These are phyloP conservation scores for Geosmithia morbida DNA, from an alignment of 2,329 filamentous ascomycete species.

Conservation along the genomic window DNA sequence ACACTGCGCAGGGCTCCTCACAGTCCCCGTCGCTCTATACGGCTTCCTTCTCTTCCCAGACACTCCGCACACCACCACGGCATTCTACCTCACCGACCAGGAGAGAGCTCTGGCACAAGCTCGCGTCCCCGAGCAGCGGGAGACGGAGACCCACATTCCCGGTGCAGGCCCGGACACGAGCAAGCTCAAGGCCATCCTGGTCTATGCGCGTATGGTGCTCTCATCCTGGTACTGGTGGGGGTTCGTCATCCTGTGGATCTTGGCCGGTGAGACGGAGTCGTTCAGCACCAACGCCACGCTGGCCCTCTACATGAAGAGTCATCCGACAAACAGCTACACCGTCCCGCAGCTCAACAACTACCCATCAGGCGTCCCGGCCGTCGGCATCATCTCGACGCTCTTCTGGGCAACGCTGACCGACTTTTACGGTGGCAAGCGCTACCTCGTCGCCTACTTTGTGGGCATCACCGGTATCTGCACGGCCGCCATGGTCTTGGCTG, in stretches of 20 bases:
- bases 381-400: conserved; percentile 44
- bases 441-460: conserved; percentile 54
- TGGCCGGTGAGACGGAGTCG: conserved; percentile 57
- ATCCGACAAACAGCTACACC: conserved; percentile 25
- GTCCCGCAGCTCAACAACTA: conserved; percentile 40
- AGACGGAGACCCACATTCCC: conserved; percentile 14
- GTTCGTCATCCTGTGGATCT: conserved; percentile 52
- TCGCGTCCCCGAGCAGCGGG: conserved; percentile 13
- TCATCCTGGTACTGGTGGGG: conserved; percentile 51
- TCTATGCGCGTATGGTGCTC: conserved; percentile 21
- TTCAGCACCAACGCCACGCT: conserved; percentile 51
- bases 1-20: conserved; percentile 6
- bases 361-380: conserved; percentile 39
- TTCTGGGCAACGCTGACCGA: conserved; percentile 60
- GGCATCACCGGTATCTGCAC: conserved; percentile 49
- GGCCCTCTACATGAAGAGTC: conserved; percentile 32
- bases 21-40: conserved; percentile 12
- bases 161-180: conserved; percentile 34
- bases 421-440: conserved; percentile 45
- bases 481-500: conserved; percentile 44
- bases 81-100: conserved; percentile 2
- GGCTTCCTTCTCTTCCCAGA: conserved; percentile 17
- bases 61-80: conserved; percentile 10
- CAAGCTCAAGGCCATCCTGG: conserved; percentile 9
- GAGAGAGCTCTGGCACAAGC: conserved; percentile 9